Evolutionary conservation across 1,284 basidiomycete species (phyloP), one percentile per base, ranked within the genome.

Genomic region (Tilletia horrida): DNA sequence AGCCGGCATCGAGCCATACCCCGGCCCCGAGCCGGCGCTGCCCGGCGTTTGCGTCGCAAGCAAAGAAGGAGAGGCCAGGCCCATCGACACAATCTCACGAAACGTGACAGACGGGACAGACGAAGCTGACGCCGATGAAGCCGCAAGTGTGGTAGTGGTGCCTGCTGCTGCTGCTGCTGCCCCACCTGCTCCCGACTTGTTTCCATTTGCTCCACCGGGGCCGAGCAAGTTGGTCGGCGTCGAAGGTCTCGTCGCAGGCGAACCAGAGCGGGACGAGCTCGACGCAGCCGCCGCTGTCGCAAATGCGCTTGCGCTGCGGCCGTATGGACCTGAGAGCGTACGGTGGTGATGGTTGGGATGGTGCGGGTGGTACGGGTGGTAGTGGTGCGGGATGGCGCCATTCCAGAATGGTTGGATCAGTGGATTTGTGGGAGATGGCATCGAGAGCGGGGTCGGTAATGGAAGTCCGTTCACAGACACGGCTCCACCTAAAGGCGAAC

Each of bases 1-100:
- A 4, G 72, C 74, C 55, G 55, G 55, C 55, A 59, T 59, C 27
- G 69, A 71, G 16, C 74, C 71, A 66, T 75, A 75, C 0, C 74
- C 74, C 0, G 74, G 74, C 0, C 74, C 74, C 7, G 69, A 71
- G 1, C 74, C 74, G 3, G 23, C 29, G 25, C 43, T 57, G 3
- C 50, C 29, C 0, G 68, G 48, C 0, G 66, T 61, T 18, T 62
- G 43, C 27, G 67, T 71, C 18, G 70, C 74, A 3, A 71, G 69
- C 1, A 67, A 63, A 35, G 71, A 72, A 1, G 69, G 62, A 1
- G 67, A 69, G 43, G 63, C 23, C 40, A 59, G 29, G 8, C 45
- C 25, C 35, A 40, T 40, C 35, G 35, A 40, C 6, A 40, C 35
- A 40, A 40, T 40, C 35, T 40, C 35, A 11, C 35, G 35, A 11